Evolutionary conservation across 805 yeast genomes (phyloP).

Genomic region (Yarrowia deformans): DNA sequence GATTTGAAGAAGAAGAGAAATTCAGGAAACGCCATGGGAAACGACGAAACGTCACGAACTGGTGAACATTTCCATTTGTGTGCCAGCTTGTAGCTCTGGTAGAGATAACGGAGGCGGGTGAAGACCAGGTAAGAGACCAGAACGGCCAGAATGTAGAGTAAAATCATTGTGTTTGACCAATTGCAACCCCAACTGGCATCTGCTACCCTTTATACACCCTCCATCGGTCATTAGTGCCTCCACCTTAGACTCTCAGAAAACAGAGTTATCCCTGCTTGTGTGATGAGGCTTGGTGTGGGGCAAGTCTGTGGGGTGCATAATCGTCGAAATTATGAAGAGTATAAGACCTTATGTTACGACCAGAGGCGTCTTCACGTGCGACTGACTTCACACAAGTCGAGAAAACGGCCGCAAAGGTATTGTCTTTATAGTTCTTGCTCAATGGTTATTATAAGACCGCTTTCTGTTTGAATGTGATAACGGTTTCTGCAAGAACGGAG

Average conservation of each 20-base stretch:
- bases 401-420: not conserved
- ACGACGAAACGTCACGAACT: not conserved
- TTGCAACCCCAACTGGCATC: not conserved
- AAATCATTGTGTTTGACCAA: not conserved
- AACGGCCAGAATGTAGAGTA: slow-evolving; percentile 2
- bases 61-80: not conserved
- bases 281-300: slow-evolving; percentile 1
- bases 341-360: too few species aligned
- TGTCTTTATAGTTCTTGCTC: not conserved
- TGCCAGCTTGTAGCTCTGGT: slow-evolving; percentile 3
- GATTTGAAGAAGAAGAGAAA: not conserved
- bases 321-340: not conserved
- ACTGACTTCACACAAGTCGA: not conserved
- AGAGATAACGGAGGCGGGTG: not conserved
- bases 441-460: not conserved
- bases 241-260: not conserved
- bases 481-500: not conserved
- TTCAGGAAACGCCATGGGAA: slow-evolving; percentile 8
- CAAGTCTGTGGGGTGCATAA: slow-evolving; percentile 13
- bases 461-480: not conserved
- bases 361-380: not conserved
- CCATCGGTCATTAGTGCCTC: not conserved
- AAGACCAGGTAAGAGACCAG: not conserved
- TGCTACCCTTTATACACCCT: not conserved
- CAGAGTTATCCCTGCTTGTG: slow-evolving; percentile 9